phyloP scores from a whole-genome alignment of 2,329 filamentous ascomycete genomes.

The Xylariaceae sp. region DNA sequence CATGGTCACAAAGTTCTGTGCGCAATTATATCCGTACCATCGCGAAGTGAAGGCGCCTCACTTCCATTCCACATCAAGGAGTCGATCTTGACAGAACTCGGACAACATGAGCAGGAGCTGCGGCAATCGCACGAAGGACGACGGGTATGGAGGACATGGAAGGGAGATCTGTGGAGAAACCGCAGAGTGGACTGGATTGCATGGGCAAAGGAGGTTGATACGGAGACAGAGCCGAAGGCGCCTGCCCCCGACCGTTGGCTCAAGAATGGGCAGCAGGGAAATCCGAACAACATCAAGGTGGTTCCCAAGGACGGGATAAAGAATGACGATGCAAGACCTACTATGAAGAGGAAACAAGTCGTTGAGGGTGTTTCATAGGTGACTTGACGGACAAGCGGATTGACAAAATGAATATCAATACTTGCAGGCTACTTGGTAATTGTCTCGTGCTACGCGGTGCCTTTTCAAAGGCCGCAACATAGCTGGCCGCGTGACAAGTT shows the following conservation, averaged over 20 bases:
- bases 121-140: conserved; percentile 52
- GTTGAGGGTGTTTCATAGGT: background rate
- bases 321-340: background rate
- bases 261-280: conserved; percentile 1
- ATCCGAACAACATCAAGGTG: conserved; percentile 1
- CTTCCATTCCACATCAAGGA: conserved; percentile 58
- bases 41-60: conserved; percentile 43
- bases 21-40: conserved; percentile 47
- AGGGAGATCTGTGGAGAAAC: conserved; percentile 54
- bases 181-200: conserved; percentile 51
- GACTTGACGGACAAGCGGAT: no score
- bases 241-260: conserved; percentile 11
- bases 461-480: no score
- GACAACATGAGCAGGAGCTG: conserved; percentile 44
- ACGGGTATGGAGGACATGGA: conserved; percentile 55
- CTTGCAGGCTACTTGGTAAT: no score
- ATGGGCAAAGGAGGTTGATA: conserved; percentile 52
- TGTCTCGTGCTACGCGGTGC: no score
- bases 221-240: conserved; percentile 13
- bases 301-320: background rate
- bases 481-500: no score
- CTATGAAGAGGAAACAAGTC: conserved; percentile 3
- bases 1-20: conserved; percentile 50
- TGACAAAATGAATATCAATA: no score
- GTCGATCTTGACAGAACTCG: conserved; percentile 47